Evolutionary conservation across 176 grass and related monocot species (phyloP).

Genomic region (Dendrocalamus sinicus): DNA sequence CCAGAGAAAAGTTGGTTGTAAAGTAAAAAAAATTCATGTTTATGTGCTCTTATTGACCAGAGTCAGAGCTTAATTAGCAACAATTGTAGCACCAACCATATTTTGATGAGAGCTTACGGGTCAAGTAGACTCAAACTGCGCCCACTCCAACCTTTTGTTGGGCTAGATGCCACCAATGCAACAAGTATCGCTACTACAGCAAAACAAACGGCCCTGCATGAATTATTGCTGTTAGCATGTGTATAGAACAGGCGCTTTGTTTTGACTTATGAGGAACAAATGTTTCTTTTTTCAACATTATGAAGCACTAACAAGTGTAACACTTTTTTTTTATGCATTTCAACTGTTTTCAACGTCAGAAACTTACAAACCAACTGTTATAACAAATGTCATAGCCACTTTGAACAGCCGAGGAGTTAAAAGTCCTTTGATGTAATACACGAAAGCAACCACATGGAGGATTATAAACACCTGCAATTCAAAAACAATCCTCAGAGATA

Average conservation of each 20-base stretch:
- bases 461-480: slow-evolving; percentile 80
- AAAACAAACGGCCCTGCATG: slow-evolving; percentile 69
- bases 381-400: slow-evolving; percentile 83
- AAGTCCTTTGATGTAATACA: slow-evolving; percentile 88
- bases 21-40: background rate
- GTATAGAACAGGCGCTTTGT: background rate
- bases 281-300: slow-evolving; percentile 11
- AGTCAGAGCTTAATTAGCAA: background rate
- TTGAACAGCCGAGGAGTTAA: slow-evolving; percentile 75
- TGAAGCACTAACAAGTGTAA: background rate
- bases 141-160: slow-evolving; percentile 91
- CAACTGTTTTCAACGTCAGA: slow-evolving; percentile 4
- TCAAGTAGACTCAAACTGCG: slow-evolving; percentile 92
- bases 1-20: slow-evolving; percentile 6
- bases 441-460: slow-evolving; percentile 75
- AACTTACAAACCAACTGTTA: slow-evolving; percentile 74
- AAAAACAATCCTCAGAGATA: background rate
- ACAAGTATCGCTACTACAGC: slow-evolving; percentile 71
- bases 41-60: slow-evolving; percentile 8
- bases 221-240: slow-evolving; percentile 34
- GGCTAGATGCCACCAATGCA: slow-evolving; percentile 84
- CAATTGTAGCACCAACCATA: background rate
- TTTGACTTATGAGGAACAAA: background rate
- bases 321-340: background rate
- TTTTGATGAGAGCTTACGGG: slow-evolving; percentile 64